Conservation (phyloP, 768 basidiomycete species). For the Suillus subluteus region DNA sequence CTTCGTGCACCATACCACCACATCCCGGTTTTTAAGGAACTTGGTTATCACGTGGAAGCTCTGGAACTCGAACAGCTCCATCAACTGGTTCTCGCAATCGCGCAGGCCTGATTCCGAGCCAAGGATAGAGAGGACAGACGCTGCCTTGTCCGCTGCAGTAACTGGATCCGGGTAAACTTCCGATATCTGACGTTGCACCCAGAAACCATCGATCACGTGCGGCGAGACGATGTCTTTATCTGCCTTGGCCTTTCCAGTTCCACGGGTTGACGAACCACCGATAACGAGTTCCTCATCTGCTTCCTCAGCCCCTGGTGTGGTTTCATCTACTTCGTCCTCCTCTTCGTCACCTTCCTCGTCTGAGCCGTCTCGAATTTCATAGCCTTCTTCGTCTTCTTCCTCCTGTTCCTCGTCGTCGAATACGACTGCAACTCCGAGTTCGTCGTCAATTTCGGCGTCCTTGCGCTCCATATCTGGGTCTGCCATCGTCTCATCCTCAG, state of each 20-base stretch:
- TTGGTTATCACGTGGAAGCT: slow-evolving; percentile 88
- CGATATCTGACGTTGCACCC: slow-evolving; percentile 94
- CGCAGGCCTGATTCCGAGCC: slow-evolving; percentile 86
- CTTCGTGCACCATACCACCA: slow-evolving; percentile 98
- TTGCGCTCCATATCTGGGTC: slow-evolving; percentile 83
- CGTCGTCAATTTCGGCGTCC: slow-evolving; percentile 92
- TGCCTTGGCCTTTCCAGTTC: slow-evolving; percentile 50
- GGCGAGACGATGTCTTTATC: slow-evolving; percentile 86
- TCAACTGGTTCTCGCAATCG: slow-evolving; percentile 94
- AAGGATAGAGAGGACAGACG: slow-evolving; percentile 81
- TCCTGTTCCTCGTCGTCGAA: slow-evolving; percentile 98
- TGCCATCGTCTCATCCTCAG: slow-evolving; percentile 77
- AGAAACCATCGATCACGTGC: slow-evolving; percentile 94
- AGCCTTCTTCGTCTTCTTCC: slow-evolving; percentile 89
- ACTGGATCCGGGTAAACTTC: slow-evolving; percentile 93
- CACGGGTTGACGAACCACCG: slow-evolving; percentile 59
- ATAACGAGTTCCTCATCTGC: slow-evolving; percentile 78
- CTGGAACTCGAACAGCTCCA: slow-evolving; percentile 95
- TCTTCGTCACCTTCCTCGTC: slow-evolving; percentile 76
- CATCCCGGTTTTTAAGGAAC: slow-evolving; percentile 94
- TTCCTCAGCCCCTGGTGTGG: slow-evolving; percentile 44
- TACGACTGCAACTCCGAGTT: slow-evolving; percentile 96
- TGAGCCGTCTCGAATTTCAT: slow-evolving; percentile 81
- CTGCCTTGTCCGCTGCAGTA: slow-evolving; percentile 90
- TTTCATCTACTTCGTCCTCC: slow-evolving; percentile 44